Conservation (phyloP, 73 alveolate species). For the Paramecium sonneborni region DNA sequence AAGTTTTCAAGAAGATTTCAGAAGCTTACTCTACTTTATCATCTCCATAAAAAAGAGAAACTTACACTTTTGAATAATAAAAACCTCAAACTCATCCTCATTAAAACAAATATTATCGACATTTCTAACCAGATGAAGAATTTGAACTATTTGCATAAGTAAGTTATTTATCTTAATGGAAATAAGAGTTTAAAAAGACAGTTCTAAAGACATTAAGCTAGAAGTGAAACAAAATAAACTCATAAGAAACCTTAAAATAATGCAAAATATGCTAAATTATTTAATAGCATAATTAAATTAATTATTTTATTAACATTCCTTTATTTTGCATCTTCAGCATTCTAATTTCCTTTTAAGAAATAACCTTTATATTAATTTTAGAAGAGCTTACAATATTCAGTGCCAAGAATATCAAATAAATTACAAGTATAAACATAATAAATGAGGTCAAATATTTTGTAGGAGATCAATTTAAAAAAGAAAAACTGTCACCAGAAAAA, state of each 20-base stretch:
- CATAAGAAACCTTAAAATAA: too few species aligned
- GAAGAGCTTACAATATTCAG: not conserved
- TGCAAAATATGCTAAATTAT: not conserved
- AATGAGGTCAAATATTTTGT: constrained; percentile 39
- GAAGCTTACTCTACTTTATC: too few species aligned
- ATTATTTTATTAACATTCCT: not conserved
- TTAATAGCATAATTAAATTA: not conserved
- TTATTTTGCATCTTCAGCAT: too few species aligned
- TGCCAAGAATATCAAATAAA: not conserved
- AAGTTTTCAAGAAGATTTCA: too few species aligned
- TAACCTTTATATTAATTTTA: not conserved
- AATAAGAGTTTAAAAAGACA: not conserved
- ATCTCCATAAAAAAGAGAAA: too few species aligned
- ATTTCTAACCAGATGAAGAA: not conserved
- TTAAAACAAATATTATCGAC: not conserved
- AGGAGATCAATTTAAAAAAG: constrained; percentile 13
- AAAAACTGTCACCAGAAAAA: too few species aligned
- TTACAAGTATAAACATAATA: not conserved
- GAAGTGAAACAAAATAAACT: not conserved
- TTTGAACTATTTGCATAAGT: not conserved
- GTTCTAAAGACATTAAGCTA: not conserved
- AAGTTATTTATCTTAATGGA: not conserved
- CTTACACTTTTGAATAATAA: too few species aligned
- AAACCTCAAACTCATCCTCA: not conserved
- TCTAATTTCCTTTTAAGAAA: not conserved